phyloP scores from a whole-genome alignment of 2,329 filamentous ascomycete species.

The Hypoxylon sp. region DNA sequence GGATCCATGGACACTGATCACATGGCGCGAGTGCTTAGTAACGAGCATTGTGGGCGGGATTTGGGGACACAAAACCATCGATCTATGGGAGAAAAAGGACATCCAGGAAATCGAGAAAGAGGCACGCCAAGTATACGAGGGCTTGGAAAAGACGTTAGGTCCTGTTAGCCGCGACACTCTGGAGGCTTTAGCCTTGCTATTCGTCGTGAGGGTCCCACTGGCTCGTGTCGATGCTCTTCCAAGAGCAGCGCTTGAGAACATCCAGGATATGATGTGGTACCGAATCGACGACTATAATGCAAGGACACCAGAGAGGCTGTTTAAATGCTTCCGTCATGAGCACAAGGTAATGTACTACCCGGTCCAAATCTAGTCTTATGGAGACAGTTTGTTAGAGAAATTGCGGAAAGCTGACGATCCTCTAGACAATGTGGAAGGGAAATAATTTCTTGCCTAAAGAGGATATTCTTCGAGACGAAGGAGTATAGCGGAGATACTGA shows the following conservation, averaged over 20 bases:
- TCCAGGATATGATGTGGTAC: not conserved
- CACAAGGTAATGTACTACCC: conserved; percentile 18
- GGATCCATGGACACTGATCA: conserved; percentile 2
- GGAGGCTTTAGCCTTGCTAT: conserved; percentile 16
- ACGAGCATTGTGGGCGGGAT: conserved; percentile 20
- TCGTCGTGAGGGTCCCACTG: conserved; percentile 20
- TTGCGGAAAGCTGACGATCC: conserved; percentile 10
- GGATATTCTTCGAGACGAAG: not conserved
- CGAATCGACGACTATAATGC: not conserved
- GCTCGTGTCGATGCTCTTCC: not conserved
- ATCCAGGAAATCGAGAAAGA: conserved; percentile 9
- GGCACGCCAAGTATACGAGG: conserved; percentile 6
- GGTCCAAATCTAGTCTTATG: not conserved
- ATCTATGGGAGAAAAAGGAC: not conserved
- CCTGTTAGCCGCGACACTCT: conserved; percentile 15
- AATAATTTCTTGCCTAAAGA: not conserved
- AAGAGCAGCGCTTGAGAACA: not conserved
- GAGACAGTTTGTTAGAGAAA: conserved; percentile 1
- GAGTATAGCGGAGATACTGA: no score
- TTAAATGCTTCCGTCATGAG: not conserved
- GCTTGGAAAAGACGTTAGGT: conserved; percentile 17
- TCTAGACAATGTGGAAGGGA: not conserved
- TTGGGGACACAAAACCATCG: conserved; percentile 18
- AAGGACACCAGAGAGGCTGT: not conserved
- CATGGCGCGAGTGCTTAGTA: conserved; percentile 22